Evolutionary conservation across 2,329 filamentous ascomycete species (phyloP).

Genomic region (Sporothrix phasma): DNA sequence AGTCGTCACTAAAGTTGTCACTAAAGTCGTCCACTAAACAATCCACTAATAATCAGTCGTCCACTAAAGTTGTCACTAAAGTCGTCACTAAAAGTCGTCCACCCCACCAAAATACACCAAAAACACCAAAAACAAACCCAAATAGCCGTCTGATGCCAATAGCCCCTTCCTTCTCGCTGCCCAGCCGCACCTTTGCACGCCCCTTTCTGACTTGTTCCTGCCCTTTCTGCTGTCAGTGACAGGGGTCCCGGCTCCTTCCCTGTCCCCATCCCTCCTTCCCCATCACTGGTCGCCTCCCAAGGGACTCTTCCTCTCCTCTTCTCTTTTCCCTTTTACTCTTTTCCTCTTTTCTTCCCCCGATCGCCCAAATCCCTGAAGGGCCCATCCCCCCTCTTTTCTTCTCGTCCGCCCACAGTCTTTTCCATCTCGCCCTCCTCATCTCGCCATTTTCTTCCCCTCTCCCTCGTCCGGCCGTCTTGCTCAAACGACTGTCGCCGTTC

Average conservation of each 20-base stretch:
- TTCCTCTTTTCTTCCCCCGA: background rate
- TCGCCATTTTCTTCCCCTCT: background rate
- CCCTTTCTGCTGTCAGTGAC: background rate
- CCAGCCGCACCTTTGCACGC: background rate
- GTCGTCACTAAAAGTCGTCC: no score
- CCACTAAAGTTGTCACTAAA: no score
- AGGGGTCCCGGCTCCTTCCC: background rate
- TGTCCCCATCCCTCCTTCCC: conserved; percentile 4
- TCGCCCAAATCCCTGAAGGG: background rate
- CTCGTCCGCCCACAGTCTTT: conserved; percentile 2
- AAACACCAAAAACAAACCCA: background rate
- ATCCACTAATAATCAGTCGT: no score
- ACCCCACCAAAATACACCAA: background rate
- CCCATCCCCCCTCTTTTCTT: conserved; percentile 3
- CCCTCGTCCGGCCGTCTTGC: background rate
- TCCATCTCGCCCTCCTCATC: background rate
- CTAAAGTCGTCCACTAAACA: no score
- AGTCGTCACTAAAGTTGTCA: no score
- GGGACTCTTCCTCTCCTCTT: background rate
- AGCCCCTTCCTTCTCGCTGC: background rate
- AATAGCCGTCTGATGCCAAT: no score
- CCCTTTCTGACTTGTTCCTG: conserved; percentile 6
- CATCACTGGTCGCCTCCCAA: background rate
- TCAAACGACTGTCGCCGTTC: conserved; percentile 2
- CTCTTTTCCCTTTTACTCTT: background rate